Evolutionary conservation across 495 filamentous ascomycete species (phyloP), one percentile per base, ranked within the genome.

Genomic region (Niebla homalea): DNA sequence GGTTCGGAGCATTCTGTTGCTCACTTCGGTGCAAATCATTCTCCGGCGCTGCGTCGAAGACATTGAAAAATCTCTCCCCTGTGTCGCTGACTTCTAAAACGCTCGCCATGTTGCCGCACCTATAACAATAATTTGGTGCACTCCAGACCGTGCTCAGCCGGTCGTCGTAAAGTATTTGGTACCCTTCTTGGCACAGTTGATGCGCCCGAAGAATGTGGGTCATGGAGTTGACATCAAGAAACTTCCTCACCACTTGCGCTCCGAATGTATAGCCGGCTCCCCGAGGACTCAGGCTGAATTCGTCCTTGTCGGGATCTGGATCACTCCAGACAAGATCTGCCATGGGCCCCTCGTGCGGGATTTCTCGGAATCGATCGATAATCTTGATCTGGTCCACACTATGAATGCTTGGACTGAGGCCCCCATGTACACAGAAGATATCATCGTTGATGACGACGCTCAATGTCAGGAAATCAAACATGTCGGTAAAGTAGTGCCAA

Each of bases 371-470:
- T 6, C 92, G 87, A 69, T 98, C 92, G 62, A 98, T 96, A 61
- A 97, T 89, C 65, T 98, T 98, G 69, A 98, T 97, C 66, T 98
- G 92, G 62, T 98, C 92, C 61, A 98, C 94, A 16, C 87, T 94
- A 64, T 98, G 92, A 56, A 98, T 97, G 4, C 86, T 93, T 0
- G 92, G 92, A 5, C 87, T 94, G 25, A 97, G 78, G 10, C 92
- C 89, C 56, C 92, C 92, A 64, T 98, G 92, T 5, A 98, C 92
- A 64, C 92, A 98, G 66, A 98, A 97, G 56, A 98, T 97, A 64
- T 96, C 85, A 64, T 98, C 83, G 67, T 96, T 92, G 62, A 98
- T 97, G 52, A 98, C 92, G 36, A 97, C 93, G 55, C 85, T 92
- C 41, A 98, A 70, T 3, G 90, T 95, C 47, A 98, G 76, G 62